phyloP scores from a whole-genome alignment of 306 rosid genomes.

The Casuarina glauca region DNA sequence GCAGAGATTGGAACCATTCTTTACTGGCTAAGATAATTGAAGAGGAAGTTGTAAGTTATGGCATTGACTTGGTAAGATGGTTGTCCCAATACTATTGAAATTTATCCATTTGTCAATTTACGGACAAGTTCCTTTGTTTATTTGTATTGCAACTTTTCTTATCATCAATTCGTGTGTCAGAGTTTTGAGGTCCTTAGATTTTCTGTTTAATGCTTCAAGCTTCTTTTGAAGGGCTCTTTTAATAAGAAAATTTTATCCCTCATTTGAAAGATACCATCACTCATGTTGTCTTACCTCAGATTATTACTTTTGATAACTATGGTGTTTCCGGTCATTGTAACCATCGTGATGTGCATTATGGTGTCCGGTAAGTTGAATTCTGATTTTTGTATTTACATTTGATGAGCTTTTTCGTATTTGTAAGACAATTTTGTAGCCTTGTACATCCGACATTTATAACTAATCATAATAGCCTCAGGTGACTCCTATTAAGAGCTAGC shows the following conservation, averaged over 20 bases:
- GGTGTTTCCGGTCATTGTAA: conserved; percentile 97
- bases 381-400: background rate
- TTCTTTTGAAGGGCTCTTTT: conserved; percentile 9
- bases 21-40: conserved; percentile 59
- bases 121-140: background rate
- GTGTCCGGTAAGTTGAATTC: conserved; percentile 58
- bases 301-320: conserved; percentile 74
- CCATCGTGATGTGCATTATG: conserved; percentile 76
- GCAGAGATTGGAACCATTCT: conserved; percentile 66
- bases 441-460: background rate
- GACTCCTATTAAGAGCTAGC: background rate
- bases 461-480: background rate
- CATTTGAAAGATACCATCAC: background rate
- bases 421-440: background rate
- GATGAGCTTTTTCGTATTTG: background rate
- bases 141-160: background rate
- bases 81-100: conserved; percentile 1
- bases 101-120: background rate
- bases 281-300: conserved; percentile 45
- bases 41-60: conserved; percentile 45
- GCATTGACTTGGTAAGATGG: conserved; percentile 63
- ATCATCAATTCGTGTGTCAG: conserved; percentile 10
- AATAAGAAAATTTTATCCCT: background rate
- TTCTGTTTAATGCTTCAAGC: conserved; percentile 22
- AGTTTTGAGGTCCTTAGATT: background rate